Evolutionary conservation across 2,329 filamentous ascomycete genomes (phyloP).

Genomic region (Thyridium curvatum): DNA sequence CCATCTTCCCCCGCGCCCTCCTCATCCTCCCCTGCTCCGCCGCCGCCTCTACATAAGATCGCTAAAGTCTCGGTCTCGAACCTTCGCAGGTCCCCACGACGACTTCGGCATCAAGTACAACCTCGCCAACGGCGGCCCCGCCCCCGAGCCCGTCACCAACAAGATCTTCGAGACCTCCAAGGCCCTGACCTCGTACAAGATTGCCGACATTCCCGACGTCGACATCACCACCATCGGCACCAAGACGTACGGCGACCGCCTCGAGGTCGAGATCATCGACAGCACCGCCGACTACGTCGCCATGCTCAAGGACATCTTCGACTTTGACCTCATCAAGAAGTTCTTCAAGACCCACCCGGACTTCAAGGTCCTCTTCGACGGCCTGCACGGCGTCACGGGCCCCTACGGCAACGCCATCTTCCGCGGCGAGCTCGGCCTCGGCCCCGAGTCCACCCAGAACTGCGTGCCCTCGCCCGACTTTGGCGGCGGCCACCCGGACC

Average conservation of each 20-base stretch:
- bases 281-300: slow-evolving; percentile 85
- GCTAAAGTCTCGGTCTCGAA: too few relatives aligned
- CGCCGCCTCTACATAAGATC: slow-evolving; percentile 2
- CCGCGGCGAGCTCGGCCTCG: slow-evolving; percentile 82
- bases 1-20: too few relatives aligned
- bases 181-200: slow-evolving; percentile 85
- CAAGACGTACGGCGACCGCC: slow-evolving; percentile 66
- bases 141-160: slow-evolving; percentile 94
- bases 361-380: slow-evolving; percentile 97
- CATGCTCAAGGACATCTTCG: slow-evolving; percentile 98
- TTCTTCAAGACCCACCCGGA: slow-evolving; percentile 83
- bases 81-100: slow-evolving; percentile 66
- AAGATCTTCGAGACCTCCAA: slow-evolving; percentile 95
- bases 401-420: slow-evolving; percentile 95
- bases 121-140: slow-evolving; percentile 89
- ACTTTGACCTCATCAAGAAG: slow-evolving; percentile 90
- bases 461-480: slow-evolving; percentile 91
- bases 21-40: background rate
- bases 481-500: slow-evolving; percentile 93
- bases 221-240: slow-evolving; percentile 79
- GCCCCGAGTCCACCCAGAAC: slow-evolving; percentile 71
- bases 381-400: slow-evolving; percentile 88
- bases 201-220: slow-evolving; percentile 78
- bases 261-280: slow-evolving; percentile 95
- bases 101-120: slow-evolving; percentile 99